phyloP scores from a whole-genome alignment of 2,329 filamentous ascomycete species.

The Phaeosphaeriaceae sp. region DNA sequence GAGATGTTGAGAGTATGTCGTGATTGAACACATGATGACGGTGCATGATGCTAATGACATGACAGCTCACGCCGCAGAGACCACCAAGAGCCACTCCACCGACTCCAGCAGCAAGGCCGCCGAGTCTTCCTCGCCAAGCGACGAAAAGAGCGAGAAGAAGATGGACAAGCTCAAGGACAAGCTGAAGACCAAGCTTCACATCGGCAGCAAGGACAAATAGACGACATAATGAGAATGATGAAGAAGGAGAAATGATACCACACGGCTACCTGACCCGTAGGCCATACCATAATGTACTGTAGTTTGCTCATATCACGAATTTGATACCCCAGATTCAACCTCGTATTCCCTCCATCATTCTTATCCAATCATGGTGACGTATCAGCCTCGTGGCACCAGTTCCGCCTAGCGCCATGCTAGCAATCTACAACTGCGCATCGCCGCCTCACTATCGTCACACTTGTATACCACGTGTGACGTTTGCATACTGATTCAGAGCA shows the following conservation, averaged over 20 bases:
- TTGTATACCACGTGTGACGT: constrained; percentile 24
- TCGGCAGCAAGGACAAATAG: constrained; percentile 46
- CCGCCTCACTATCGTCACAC: constrained; percentile 24
- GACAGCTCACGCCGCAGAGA: constrained; percentile 63
- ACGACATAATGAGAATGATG: constrained; percentile 10
- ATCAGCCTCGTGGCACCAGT: constrained; percentile 24
- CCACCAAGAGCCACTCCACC: constrained; percentile 55
- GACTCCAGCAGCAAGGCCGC: constrained; percentile 27
- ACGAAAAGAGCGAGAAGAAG: constrained; percentile 55
- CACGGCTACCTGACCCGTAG: constrained; percentile 14
- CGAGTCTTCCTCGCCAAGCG: constrained; percentile 23
- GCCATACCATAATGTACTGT: constrained; percentile 8
- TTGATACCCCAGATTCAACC: constrained; percentile 3
- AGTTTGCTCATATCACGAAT: constrained; percentile 9
- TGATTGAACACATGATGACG: too few species aligned
- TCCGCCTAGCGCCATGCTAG: constrained; percentile 22
- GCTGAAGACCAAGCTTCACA: constrained; percentile 75
- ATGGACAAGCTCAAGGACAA: constrained; percentile 64
- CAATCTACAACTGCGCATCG: constrained; percentile 19
- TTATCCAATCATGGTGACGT: constrained; percentile 26
- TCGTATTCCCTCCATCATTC: neutral
- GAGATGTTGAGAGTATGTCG: constrained; percentile 54
- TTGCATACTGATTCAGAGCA: constrained; percentile 7
- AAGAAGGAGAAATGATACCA: constrained; percentile 33
- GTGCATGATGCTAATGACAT: constrained; percentile 43